phyloP scores from a whole-genome alignment of 2,329 filamentous ascomycete genomes.

The Colletotrichum limetticola region DNA sequence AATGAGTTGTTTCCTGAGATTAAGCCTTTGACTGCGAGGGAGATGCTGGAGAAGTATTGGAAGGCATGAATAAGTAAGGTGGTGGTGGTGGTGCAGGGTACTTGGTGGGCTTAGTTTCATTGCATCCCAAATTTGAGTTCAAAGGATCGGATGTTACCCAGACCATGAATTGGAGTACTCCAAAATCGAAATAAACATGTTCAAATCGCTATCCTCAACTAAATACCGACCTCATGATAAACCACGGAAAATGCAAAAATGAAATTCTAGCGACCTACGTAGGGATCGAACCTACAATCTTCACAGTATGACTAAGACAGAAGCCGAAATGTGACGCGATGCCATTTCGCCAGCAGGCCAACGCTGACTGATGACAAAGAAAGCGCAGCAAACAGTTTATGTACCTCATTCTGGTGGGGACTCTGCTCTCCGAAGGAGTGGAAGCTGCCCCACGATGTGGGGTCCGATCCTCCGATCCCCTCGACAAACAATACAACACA shows the following conservation, averaged over 20 bases:
- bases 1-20: conserved; percentile 43
- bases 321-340: conserved; percentile 36
- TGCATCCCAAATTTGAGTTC: not conserved
- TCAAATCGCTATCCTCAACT: not conserved
- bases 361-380: not conserved
- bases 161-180: not conserved
- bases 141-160: too few relatives aligned
- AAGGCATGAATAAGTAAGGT: not conserved
- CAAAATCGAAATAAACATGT: too few relatives aligned
- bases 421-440: not conserved
- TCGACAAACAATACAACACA: not conserved
- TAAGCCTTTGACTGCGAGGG: conserved; percentile 38
- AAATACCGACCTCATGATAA: not conserved
- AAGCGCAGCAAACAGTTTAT: rapidly evolving
- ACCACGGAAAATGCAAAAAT: not conserved
- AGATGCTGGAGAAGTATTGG: conserved; percentile 36
- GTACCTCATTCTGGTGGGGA: not conserved
- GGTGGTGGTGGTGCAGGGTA: too few relatives aligned
- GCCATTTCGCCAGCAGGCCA: conserved; percentile 36
- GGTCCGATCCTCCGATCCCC: not conserved
- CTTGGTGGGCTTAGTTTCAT: not conserved
- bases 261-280: conserved; percentile 17
- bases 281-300: conserved; percentile 36
- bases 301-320: conserved; percentile 28
- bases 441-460: conserved; percentile 8